Base-by-base conservation (phyloP, 768 basidiomycete species). In the Auricularia sp. region DNA sequence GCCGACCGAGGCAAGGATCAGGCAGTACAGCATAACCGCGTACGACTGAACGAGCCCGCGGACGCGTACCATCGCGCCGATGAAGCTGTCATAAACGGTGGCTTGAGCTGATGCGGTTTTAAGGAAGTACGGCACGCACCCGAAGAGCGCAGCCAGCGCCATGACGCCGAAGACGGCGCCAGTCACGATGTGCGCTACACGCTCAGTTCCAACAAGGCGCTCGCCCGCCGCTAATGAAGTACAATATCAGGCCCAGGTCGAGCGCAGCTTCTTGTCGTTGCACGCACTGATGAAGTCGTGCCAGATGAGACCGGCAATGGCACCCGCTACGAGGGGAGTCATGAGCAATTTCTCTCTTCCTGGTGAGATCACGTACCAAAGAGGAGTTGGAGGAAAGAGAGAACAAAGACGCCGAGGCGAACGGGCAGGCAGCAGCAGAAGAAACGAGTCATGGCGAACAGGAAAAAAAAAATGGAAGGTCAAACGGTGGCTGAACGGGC, bases 401-500 rank as follows among this genome's bases (percentile, higher is more conserved):
- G 80, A 51, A 81, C 68, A 56, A 84, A 75, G 39, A 87, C 85
- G 39, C 87, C 85, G 3, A 82, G 64, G 65, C 87, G 80, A 6
- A 86, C 84, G 35, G 85, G 85, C 65, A 87, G 71, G 68, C 86
- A 86, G 68, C 78, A 86, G 70, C 87, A 88, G 70, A 82, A 87
- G 33, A 42, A 56, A 43, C 64, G 56, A 14, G 59, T 56, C 61
- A 21, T 62, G 18, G 47, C 14, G 21, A 21, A 51, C 11, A 51
- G 21, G 18, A 0, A 51, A 5, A 6, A 51, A 21, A 51, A n/a
- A n/a, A n/a, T 8, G 10, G 21, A 10, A 18, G 18, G 39, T 42
- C 12, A 8, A 8, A 14, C 39, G 39, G 39, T 8, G 39, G 39
- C 7, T 8, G 39, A 42, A 42, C 39, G 39, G 39, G 39, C 8